Percentiles rank a stretch among this genome's conserved stretches.
These are phyloP conservation scores for Prototheca stagnorum DNA, from an alignment of 163 green algal genomes.

Conservation along the genomic window DNA sequence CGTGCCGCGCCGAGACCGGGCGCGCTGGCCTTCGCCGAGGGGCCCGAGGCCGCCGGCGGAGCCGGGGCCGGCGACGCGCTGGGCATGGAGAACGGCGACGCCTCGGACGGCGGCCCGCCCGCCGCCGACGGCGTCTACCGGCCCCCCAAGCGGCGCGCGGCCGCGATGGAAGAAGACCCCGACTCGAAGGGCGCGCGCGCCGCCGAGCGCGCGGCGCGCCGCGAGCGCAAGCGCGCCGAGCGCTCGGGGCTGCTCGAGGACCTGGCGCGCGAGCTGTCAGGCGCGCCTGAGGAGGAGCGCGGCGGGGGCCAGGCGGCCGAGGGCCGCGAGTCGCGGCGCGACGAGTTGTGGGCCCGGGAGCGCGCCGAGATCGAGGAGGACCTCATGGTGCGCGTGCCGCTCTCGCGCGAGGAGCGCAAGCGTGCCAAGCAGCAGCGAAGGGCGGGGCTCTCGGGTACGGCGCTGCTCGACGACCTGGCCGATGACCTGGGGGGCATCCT, in stretches of 20 bases:
- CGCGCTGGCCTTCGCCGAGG: background rate
- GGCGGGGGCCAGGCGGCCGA: conserved; percentile 16
- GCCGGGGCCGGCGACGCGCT: too few species aligned
- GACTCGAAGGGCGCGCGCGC: conserved; percentile 13
- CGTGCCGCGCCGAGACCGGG: background rate
- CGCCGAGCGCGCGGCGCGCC: conserved; percentile 22
- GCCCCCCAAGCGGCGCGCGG: conserved; percentile 66
- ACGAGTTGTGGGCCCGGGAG: conserved; percentile 45
- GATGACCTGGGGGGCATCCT: conserved; percentile 88
- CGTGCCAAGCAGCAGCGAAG: conserved; percentile 44
- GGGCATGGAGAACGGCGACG: background rate
- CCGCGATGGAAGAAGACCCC: conserved; percentile 17
- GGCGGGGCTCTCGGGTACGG: conserved; percentile 17
- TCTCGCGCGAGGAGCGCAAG: conserved; percentile 72
- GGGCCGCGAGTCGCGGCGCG: conserved; percentile 25
- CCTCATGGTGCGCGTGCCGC: conserved; percentile 60
- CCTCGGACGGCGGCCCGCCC: conserved; percentile 2
- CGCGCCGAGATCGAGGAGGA: conserved; percentile 65
- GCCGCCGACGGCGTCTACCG: conserved; percentile 69
- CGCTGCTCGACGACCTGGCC: conserved; percentile 78
- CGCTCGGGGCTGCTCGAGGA: conserved; percentile 35
- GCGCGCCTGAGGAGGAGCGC: conserved; percentile 62
- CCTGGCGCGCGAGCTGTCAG: conserved; percentile 57
- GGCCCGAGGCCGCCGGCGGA: too few species aligned
- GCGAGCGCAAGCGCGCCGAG: conserved; percentile 25